Conservation (phyloP, 1,284 basidiomycete genomes). For the Ustilago hordei region DNA sequence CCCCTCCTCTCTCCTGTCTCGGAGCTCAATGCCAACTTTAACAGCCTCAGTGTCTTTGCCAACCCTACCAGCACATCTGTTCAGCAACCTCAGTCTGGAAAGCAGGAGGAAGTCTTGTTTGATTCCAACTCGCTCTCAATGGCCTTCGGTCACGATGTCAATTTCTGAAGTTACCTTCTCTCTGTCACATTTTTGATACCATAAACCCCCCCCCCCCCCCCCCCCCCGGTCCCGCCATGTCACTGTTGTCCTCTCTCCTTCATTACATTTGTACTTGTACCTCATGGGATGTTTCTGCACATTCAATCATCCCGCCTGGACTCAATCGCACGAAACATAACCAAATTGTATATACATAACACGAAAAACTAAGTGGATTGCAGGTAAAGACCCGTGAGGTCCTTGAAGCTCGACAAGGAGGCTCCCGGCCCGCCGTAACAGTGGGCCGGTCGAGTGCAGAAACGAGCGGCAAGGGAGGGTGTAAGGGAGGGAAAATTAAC, state of each 20-base stretch:
- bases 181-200: conserved; percentile 5
- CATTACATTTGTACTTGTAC: conserved; percentile 18
- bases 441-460: no score
- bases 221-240: not conserved
- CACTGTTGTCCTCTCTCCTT: not conserved
- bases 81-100: conserved; percentile 4
- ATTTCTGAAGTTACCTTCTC: not conserved
- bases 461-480: no score
- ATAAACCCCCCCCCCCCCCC: no score
- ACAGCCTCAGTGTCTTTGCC: conserved; percentile 25
- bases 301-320: not conserved
- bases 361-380: no score
- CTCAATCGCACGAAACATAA: not conserved
- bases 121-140: conserved; percentile 15
- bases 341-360: not conserved
- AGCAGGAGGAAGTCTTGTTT: not conserved
- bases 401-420: no score
- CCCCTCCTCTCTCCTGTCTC: conserved; percentile 35
- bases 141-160: conserved; percentile 16
- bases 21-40: conserved; percentile 32
- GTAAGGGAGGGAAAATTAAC: no score
- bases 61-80: not conserved
- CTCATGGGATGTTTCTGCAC: conserved; percentile 3
- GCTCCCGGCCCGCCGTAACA: no score
- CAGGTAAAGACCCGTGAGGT: no score